A percentile compares a stretch with the other conserved stretches of the same genome.
phyloP scores from a whole-genome alignment of 306 rosid genomes.

The Lathyrus sativus region DNA sequence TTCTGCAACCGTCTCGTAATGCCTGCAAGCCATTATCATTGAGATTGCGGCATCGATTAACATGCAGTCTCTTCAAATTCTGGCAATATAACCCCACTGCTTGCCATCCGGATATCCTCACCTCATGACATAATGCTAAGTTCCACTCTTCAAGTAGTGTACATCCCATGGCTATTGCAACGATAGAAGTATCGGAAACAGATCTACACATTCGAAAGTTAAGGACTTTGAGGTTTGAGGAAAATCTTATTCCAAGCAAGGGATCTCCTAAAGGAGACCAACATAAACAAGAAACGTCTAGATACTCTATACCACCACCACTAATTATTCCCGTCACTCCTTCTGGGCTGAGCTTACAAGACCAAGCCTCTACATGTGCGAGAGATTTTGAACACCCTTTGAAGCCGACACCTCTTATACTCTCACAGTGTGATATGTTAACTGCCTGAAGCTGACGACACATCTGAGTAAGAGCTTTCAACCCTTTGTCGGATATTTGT shows the following conservation, averaged over 20 bases:
- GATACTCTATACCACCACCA: constrained; percentile 58
- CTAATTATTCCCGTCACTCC: constrained; percentile 56
- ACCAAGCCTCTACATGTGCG: constrained; percentile 56
- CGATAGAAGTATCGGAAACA: constrained; percentile 44
- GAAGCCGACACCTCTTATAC: constrained; percentile 52
- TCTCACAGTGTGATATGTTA: constrained; percentile 50
- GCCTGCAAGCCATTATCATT: constrained; percentile 53
- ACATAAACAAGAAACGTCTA: constrained; percentile 45
- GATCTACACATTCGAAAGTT: constrained; percentile 57
- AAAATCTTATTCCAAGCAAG: constrained; percentile 45
- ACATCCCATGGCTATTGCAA: constrained; percentile 57
- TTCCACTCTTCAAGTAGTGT: constrained; percentile 65
- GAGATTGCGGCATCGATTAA: constrained; percentile 58
- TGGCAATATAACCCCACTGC: constrained; percentile 53
- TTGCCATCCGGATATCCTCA: constrained; percentile 54
- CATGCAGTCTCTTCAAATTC: constrained; percentile 59
- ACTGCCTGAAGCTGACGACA: constrained; percentile 54
- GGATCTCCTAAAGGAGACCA: constrained; percentile 46
- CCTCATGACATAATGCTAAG: constrained; percentile 62
- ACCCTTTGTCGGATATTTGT: constrained; percentile 53
- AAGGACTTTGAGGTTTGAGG: constrained; percentile 52
- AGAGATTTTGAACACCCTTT: constrained; percentile 59
- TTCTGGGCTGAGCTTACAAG: constrained; percentile 49
- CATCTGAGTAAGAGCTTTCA: constrained; percentile 45
- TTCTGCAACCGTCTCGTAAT: constrained; percentile 57